phyloP scores from a whole-genome alignment of 208 protist species.

The Crithidia sp. region DNA sequence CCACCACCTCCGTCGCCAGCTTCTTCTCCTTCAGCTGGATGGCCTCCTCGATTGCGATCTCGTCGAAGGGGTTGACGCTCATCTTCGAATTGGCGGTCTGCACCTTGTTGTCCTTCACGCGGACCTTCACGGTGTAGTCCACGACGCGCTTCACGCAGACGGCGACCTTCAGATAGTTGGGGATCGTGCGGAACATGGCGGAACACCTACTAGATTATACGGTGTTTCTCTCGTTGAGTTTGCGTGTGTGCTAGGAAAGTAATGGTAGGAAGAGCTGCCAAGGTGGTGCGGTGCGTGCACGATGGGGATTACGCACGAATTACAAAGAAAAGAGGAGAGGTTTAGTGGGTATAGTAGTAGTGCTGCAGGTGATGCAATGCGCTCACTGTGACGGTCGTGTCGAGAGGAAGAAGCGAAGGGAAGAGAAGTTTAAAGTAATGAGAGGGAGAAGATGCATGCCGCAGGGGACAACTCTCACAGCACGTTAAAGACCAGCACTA shows the following conservation, averaged over 20 bases:
- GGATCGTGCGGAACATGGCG: slow-evolving; percentile 54
- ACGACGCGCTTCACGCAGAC: slow-evolving; percentile 98
- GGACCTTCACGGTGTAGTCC: slow-evolving; percentile 96
- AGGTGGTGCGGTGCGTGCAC: too few species aligned
- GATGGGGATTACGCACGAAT: too few species aligned
- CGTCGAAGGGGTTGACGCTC: slow-evolving; percentile 97
- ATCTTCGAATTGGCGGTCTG: slow-evolving; percentile 96
- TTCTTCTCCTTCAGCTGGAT: slow-evolving; percentile 95
- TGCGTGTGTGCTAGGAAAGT: not conserved
- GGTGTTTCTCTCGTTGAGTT: not conserved
- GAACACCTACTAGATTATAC: not conserved
- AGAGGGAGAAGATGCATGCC: too few species aligned
- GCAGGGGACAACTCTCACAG: too few species aligned
- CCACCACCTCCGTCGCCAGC: slow-evolving; percentile 91
- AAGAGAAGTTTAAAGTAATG: too few species aligned
- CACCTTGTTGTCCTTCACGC: slow-evolving; percentile 96
- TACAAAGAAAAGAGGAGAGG: too few species aligned
- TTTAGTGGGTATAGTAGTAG: too few species aligned
- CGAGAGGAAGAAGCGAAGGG: too few species aligned
- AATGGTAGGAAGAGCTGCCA: too few species aligned
- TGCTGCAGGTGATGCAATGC: too few species aligned
- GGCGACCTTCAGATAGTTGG: slow-evolving; percentile 84
- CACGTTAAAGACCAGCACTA: too few species aligned
- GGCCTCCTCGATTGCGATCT: slow-evolving; percentile 96
- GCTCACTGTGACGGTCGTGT: too few species aligned